phyloP scores from a whole-genome alignment of 2,329 filamentous ascomycete genomes.

The Cladosporium sphaerospermum region DNA sequence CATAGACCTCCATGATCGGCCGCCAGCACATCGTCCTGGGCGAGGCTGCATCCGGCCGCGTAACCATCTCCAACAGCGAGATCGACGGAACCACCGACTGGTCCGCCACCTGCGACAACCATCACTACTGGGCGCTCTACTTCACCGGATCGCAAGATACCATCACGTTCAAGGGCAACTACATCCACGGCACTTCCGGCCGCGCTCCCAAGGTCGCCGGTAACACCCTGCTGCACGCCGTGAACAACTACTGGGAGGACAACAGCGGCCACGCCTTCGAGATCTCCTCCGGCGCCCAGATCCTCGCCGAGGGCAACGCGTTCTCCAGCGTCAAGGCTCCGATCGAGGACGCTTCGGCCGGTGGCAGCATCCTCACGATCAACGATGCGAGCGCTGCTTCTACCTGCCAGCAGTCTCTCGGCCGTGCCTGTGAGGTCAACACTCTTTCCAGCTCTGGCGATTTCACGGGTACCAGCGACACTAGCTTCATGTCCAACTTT shows the following conservation, averaged over 20 bases:
- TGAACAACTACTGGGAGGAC: conserved; percentile 58
- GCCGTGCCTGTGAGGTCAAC: conserved; percentile 48
- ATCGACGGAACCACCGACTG: conserved; percentile 51
- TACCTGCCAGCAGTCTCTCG: conserved; percentile 30
- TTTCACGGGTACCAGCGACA: conserved; percentile 29
- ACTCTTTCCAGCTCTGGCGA: conserved; percentile 18
- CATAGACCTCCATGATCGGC: conserved; percentile 50
- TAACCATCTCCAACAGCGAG: conserved; percentile 56
- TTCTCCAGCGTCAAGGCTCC: conserved; percentile 49
- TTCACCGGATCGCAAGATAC: conserved; percentile 51
- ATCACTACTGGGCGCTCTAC: conserved; percentile 57
- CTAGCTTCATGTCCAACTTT: conserved; percentile 46
- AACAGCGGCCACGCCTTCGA: conserved; percentile 55
- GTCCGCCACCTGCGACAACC: conserved; percentile 52
- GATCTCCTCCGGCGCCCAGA: conserved; percentile 32
- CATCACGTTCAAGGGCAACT: conserved; percentile 56
- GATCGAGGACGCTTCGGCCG: conserved; percentile 31
- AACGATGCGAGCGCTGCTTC: conserved; percentile 11
- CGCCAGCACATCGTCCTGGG: conserved; percentile 58
- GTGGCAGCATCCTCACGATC: conserved; percentile 37
- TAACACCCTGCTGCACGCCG: conserved; percentile 53
- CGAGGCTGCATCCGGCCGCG: conserved; percentile 46
- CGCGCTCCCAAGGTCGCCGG: conserved; percentile 51
- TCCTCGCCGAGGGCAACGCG: conserved; percentile 53
- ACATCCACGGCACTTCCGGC: conserved; percentile 53